These are phyloP conservation scores for Rhizophora mangle DNA, from an alignment of 345 rosid species.

Conservation along the genomic window DNA sequence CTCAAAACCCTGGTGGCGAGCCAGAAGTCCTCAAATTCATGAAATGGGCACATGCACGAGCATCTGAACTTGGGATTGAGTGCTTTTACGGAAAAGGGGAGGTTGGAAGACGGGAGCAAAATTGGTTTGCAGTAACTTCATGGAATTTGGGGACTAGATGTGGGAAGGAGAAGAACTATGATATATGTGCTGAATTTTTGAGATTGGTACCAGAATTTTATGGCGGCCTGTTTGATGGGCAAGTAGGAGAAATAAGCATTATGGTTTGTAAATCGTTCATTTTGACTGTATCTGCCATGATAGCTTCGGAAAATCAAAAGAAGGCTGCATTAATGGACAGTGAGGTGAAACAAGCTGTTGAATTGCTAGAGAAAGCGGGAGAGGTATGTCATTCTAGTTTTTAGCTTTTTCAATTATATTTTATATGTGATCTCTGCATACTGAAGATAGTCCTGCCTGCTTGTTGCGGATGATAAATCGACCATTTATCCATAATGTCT, in stretches of 20 bases:
- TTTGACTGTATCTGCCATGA: conserved; percentile 64
- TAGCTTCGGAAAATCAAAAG: conserved; percentile 66
- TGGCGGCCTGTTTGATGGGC: conserved; percentile 38
- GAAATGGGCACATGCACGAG: conserved; percentile 50
- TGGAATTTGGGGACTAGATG: conserved; percentile 81
- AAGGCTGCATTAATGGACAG: conserved; percentile 41
- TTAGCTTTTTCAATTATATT: too few relatives aligned
- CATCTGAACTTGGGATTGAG: conserved; percentile 64
- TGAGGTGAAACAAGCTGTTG: conserved; percentile 64
- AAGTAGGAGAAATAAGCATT: conserved; percentile 45
- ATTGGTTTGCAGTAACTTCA: conserved; percentile 81
- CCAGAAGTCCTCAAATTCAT: conserved; percentile 56
- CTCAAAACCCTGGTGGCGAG: conserved; percentile 54
- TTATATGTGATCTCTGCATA: too few relatives aligned
- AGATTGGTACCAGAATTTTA: conserved; percentile 64
- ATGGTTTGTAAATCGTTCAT: conserved; percentile 69
- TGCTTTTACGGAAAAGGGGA: conserved; percentile 78
- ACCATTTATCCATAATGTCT: not conserved
- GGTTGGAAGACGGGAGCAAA: conserved; percentile 66
- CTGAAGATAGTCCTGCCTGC: not conserved
- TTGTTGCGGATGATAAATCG: not conserved
- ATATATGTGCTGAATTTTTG: conserved; percentile 58
- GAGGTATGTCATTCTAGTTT: conserved; percentile 45
- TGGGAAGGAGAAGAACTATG: conserved; percentile 70
- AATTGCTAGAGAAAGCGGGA: conserved; percentile 70